Conservation (phyloP, 73 alveolate genomes). For the Tetrahymena thermophila region DNA sequence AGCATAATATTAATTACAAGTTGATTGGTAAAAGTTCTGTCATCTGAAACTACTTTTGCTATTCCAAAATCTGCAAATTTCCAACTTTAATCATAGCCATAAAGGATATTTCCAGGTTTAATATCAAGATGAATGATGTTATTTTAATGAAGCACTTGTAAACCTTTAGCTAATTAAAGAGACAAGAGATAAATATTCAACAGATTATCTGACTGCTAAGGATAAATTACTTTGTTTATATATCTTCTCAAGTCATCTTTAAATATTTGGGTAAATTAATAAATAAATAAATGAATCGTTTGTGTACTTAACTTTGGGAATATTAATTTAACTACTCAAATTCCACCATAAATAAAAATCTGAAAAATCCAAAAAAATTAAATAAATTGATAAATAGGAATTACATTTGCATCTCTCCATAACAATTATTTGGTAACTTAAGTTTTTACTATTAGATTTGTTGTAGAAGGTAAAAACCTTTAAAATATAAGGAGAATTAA, state of each 20-base stretch:
- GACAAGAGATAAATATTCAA: neutral
- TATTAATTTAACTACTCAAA: too few species aligned
- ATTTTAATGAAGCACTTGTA: neutral
- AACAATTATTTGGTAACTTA: neutral
- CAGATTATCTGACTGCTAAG: neutral
- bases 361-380: neutral
- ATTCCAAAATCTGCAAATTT: neutral
- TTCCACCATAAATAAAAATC: neutral
- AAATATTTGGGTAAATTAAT: neutral
- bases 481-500: neutral
- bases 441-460: neutral
- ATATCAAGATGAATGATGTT: neutral
- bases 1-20: neutral
- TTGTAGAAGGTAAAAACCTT: neutral
- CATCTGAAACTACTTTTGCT: neutral
- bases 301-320: neutral
- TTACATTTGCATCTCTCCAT: neutral
- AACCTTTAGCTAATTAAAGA: neutral
- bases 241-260: neutral
- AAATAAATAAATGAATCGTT: neutral
- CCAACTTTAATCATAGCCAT: neutral
- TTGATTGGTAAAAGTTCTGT: neutral
- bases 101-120: neutral
- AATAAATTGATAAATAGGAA: too few species aligned
- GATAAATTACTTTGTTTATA: neutral